Evolutionary conservation across 768 basidiomycete genomes (phyloP), one percentile per base, ranked within the genome.

Genomic region (Punctularia strigosozonata): DNA sequence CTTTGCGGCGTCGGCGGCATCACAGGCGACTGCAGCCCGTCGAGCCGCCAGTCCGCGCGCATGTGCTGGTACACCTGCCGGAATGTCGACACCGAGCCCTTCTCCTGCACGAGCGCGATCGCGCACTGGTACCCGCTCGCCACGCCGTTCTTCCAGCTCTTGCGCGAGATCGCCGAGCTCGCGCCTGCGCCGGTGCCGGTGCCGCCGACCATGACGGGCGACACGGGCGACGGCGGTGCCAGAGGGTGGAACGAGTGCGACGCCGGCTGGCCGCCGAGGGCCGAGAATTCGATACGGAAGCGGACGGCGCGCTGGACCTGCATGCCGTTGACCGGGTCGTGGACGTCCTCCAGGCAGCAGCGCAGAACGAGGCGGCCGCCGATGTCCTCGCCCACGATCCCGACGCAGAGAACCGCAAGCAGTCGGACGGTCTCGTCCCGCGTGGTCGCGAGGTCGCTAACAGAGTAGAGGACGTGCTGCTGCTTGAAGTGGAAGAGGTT

Each of bases 401-500:
- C 50, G 17, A 87, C 70, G 5, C 85, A 85, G 18, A 84, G 59
- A 25, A 62, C 62, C 41, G 79, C 71, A 37, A 86, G 72, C 33
- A 91, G 61, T 4, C 77, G 65, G 13, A 68, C 63, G 36, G 76
- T 69, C 46, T 82, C 77, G 24, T 68, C 55, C 8, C 84, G 73
- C 4, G 89, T 91, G 25, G 69, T 66, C 13, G 59, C 57, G 31
- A 77, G 49, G 42, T 73, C 69, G 40, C 74, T 66, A 13, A 59
- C 46, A 4, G 82, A 84, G 53, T 77, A 80, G 21, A 76, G 57
- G 43, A 60, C 55, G 51, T 59, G 66, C 18, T 66, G 59, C 39
- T 75, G 73, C 23, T 85, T 90, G 85, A 89, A 95, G 57, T 79
- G 85, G 67, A 98, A 97, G 22, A 98, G 65, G 48, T 85, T 94